phyloP scores from a whole-genome alignment of 1,284 basidiomycete species.

The Sanghuangporus baumii region DNA sequence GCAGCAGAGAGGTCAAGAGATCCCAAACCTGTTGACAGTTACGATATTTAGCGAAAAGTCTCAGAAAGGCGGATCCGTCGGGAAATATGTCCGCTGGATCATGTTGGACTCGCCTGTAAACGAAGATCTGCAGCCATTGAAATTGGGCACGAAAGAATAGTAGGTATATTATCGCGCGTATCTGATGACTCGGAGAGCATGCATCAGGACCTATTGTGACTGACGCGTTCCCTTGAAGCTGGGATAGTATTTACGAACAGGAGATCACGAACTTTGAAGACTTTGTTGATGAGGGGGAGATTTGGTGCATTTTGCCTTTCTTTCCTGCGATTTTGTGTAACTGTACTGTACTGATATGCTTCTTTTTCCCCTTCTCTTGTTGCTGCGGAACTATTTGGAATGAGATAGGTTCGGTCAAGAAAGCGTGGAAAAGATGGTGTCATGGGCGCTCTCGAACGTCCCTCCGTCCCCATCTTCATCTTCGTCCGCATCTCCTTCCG shows the following conservation, averaged over 20 bases:
- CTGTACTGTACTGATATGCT: neutral
- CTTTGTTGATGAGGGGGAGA: conserved; percentile 83
- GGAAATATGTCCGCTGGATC: too few species aligned
- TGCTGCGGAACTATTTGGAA: neutral
- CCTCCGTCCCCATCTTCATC: conserved; percentile 30
- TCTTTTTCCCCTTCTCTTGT: neutral
- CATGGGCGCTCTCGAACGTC: conserved; percentile 52
- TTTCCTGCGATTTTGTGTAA: neutral
- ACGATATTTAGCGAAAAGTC: neutral
- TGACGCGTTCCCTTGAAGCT: conserved; percentile 36
- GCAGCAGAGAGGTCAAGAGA: neutral
- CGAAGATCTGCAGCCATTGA: conserved; percentile 46
- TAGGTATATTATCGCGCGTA: conserved; percentile 24
- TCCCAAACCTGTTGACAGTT: neutral
- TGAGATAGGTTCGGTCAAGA: conserved; percentile 78
- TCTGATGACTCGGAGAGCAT: conserved; percentile 17
- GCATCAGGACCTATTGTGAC: neutral
- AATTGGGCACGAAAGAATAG: conserved; percentile 65
- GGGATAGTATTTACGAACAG: conserved; percentile 65
- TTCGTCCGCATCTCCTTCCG: neutral
- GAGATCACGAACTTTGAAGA: conserved; percentile 78
- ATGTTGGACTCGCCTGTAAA: neutral
- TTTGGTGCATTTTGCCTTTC: conserved; percentile 51
- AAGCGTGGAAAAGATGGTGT: conserved; percentile 76
- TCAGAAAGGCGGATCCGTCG: too few species aligned